phyloP scores from a whole-genome alignment of 2,329 filamentous ascomycete genomes.

The Claviceps pazoutovae region DNA sequence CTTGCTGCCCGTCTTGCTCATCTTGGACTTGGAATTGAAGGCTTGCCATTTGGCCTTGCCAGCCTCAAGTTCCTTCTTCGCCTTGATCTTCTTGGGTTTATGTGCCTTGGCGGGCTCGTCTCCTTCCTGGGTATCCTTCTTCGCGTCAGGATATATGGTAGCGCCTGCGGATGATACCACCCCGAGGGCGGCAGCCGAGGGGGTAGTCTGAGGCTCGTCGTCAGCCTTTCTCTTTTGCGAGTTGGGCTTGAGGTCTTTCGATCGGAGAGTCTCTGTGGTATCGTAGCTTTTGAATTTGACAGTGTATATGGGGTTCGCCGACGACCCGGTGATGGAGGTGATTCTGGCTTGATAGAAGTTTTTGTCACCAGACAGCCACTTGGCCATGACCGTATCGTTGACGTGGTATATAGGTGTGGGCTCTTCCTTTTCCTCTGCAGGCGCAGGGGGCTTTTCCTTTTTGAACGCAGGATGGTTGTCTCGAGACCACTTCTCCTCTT shows the following conservation, averaged over 20 bases:
- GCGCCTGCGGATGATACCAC: constrained; percentile 42
- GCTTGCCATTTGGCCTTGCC: constrained; percentile 92
- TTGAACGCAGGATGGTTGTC: constrained; percentile 69
- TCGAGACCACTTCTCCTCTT: constrained; percentile 61
- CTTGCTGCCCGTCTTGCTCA: constrained; percentile 55
- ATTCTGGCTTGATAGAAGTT: constrained; percentile 86
- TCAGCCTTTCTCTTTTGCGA: constrained; percentile 80
- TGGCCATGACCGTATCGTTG: constrained; percentile 80
- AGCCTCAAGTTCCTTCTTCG: constrained; percentile 79
- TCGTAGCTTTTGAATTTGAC: constrained; percentile 92
- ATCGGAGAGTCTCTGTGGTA: constrained; percentile 66
- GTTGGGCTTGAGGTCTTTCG: constrained; percentile 72
- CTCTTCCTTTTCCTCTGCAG: constrained; percentile 37
- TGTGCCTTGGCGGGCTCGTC: constrained; percentile 56
- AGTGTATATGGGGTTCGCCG: constrained; percentile 80
- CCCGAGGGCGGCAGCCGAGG: constrained; percentile 26
- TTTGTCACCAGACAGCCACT: constrained; percentile 82
- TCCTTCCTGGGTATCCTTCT: constrained; percentile 47
- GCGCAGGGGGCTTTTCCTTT: constrained; percentile 37
- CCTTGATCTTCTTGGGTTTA: constrained; percentile 80
- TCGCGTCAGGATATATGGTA: constrained; percentile 45
- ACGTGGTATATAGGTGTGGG: constrained; percentile 55
- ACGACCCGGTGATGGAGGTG: constrained; percentile 83
- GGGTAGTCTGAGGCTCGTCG: constrained; percentile 51
- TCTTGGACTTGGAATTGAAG: constrained; percentile 67